phyloP scores from a whole-genome alignment of 2,329 filamentous ascomycete genomes.

The Geosmithia putterillii region DNA sequence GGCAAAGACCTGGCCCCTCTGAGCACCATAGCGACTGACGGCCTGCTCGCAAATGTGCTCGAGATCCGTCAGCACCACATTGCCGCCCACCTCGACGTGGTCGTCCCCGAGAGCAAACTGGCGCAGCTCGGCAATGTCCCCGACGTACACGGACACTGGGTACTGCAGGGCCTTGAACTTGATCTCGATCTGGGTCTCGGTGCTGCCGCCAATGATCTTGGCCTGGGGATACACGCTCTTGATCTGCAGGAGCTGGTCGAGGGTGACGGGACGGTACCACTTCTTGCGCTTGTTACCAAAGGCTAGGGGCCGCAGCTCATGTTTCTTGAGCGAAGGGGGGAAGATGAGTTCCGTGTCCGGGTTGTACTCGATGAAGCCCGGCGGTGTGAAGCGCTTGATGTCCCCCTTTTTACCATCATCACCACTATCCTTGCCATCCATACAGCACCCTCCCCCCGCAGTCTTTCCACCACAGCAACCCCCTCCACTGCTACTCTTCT shows the following conservation, averaged over 20 bases:
- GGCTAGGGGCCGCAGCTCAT: conserved; percentile 67
- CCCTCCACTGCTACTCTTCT: conserved; percentile 27
- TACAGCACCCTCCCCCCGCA: conserved; percentile 52
- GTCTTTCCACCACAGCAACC: conserved; percentile 8
- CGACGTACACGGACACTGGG: conserved; percentile 79
- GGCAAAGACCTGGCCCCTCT: conserved; percentile 67
- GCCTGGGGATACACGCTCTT: conserved; percentile 75
- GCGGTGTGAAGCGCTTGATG: conserved; percentile 64
- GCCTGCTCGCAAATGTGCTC: conserved; percentile 76
- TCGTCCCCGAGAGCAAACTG: conserved; percentile 72
- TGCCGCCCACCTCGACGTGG: conserved; percentile 83
- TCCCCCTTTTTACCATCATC: conserved; percentile 23
- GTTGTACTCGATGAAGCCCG: conserved; percentile 88
- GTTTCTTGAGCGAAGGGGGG: conserved; percentile 71
- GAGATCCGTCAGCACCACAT: conserved; percentile 83
- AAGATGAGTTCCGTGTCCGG: conserved; percentile 94
- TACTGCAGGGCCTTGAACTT: conserved; percentile 96
- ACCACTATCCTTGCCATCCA: conserved; percentile 38
- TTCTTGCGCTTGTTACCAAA: conserved; percentile 92
- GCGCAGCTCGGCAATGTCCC: conserved; percentile 81
- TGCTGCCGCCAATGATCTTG: conserved; percentile 92
- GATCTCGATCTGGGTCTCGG: conserved; percentile 95
- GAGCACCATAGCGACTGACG: conserved; percentile 61
- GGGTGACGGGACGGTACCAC: conserved; percentile 82
- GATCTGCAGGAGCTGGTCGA: conserved; percentile 83